Evolutionary conservation across 257 asterid genomes (phyloP).

Genomic region (Paraleonurus japonicus): DNA sequence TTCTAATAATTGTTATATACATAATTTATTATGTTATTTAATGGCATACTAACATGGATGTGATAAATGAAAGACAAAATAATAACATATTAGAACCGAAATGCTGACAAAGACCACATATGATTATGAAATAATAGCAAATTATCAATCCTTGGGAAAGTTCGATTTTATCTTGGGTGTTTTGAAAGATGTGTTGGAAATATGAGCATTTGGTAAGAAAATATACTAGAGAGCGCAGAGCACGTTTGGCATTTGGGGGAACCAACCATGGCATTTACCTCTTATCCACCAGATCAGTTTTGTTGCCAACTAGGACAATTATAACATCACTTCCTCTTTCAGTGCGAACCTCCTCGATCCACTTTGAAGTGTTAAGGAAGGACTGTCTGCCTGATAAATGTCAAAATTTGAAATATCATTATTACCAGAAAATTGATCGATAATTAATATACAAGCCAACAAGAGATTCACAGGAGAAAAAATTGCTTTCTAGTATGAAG

Average conservation of each 20-base stretch:
- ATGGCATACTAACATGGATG: neutral
- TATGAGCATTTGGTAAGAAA: neutral
- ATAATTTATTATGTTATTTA: neutral
- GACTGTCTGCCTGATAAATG: constrained; percentile 66
- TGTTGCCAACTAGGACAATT: constrained; percentile 86
- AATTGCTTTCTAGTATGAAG: neutral
- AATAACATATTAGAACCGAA: neutral
- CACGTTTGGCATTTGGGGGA: neutral
- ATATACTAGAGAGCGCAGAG: neutral
- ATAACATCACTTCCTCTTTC: constrained; percentile 95
- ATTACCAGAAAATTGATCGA: constrained; percentile 17
- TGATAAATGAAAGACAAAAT: neutral
- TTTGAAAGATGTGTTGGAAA: neutral
- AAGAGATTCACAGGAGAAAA: constrained; percentile 1
- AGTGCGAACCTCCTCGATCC: constrained; percentile 94
- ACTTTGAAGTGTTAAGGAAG: constrained; percentile 82
- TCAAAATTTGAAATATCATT: constrained; percentile 13
- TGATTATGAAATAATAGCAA: constrained; percentile 6
- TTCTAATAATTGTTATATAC: neutral
- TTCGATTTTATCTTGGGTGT: neutral
- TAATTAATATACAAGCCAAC: constrained; percentile 1
- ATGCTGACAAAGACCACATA: neutral
- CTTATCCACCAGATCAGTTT: constrained; percentile 90
- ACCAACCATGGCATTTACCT: constrained; percentile 40
- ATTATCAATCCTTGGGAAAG: neutral